phyloP scores from a whole-genome alignment of 2,329 filamentous ascomycete species.

The Trichoderma sp. region DNA sequence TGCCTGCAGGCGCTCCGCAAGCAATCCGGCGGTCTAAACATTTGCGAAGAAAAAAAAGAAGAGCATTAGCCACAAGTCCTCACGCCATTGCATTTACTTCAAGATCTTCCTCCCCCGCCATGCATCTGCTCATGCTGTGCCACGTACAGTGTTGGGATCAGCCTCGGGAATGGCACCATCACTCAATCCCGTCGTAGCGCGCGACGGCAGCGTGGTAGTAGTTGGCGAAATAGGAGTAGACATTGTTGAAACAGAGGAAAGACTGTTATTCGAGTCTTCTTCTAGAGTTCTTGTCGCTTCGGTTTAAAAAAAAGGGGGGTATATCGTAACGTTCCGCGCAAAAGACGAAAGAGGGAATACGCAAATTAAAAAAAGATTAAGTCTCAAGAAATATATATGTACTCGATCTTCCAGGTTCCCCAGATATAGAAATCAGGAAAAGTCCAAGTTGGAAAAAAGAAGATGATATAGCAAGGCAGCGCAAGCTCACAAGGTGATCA shows the following conservation, averaged over 20 bases:
- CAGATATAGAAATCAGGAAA: background rate
- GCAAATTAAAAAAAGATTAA: background rate
- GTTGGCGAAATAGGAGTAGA: conserved; percentile 39
- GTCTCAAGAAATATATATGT: background rate
- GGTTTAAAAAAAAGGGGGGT: background rate
- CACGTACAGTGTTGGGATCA: conserved; percentile 61
- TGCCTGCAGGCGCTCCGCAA: conserved; percentile 85
- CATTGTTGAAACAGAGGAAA: conserved; percentile 31
- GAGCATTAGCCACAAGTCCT: background rate
- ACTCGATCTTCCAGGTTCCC: background rate
- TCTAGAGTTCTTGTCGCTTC: background rate
- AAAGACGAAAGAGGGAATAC: background rate
- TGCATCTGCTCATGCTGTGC: conserved; percentile 9
- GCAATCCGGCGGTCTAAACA: conserved; percentile 71
- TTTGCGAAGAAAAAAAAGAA: background rate
- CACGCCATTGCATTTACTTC: background rate
- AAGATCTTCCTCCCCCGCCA: background rate
- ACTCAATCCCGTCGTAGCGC: conserved; percentile 52
- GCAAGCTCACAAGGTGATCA: background rate
- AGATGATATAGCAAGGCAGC: background rate
- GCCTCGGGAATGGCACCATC: conserved; percentile 64
- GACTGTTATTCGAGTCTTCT: background rate
- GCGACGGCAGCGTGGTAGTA: conserved; percentile 46
- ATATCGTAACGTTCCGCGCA: background rate
- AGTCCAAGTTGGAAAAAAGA: background rate